Conservation (phyloP, 768 basidiomycete species). For the Agaricus blazei region DNA sequence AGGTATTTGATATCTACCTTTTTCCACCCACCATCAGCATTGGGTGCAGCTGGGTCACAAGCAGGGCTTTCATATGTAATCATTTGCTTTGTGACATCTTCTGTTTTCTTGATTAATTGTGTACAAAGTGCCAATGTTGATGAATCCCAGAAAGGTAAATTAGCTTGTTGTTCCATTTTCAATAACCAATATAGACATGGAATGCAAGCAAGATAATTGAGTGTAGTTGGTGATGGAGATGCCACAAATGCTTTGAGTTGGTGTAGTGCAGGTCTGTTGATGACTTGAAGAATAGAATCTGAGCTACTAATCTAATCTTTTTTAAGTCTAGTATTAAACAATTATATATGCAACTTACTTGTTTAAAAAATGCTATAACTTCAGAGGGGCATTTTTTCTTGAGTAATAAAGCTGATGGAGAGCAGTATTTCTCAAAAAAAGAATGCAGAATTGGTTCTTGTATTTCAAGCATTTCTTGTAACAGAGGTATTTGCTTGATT, state of each 20-base stretch:
- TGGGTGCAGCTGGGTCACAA: too few species aligned
- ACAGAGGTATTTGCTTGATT: too few species aligned
- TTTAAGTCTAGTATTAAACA: neutral
- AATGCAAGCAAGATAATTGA: neutral
- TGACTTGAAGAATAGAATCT: neutral
- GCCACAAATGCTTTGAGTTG: constrained; percentile 27
- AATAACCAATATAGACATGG: too few species aligned
- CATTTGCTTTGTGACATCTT: too few species aligned
- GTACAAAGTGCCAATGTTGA: too few species aligned
- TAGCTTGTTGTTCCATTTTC: too few species aligned
- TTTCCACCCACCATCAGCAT: too few species aligned
- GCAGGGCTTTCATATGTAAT: too few species aligned
- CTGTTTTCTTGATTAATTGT: too few species aligned
- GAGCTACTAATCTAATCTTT: neutral
- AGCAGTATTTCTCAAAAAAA: neutral
- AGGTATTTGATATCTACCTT: too few species aligned
- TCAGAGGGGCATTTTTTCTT: neutral
- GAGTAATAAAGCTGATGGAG: neutral
- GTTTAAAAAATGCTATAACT: neutral
- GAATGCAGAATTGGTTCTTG: neutral
- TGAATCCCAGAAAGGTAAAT: too few species aligned
- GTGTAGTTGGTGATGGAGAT: neutral
- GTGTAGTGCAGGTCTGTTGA: constrained; percentile 20
- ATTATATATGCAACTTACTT: neutral
- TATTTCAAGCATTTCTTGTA: too few species aligned